Evolutionary conservation across 1,284 basidiomycete genomes (phyloP).

Genomic region (Baeospora myosura): DNA sequence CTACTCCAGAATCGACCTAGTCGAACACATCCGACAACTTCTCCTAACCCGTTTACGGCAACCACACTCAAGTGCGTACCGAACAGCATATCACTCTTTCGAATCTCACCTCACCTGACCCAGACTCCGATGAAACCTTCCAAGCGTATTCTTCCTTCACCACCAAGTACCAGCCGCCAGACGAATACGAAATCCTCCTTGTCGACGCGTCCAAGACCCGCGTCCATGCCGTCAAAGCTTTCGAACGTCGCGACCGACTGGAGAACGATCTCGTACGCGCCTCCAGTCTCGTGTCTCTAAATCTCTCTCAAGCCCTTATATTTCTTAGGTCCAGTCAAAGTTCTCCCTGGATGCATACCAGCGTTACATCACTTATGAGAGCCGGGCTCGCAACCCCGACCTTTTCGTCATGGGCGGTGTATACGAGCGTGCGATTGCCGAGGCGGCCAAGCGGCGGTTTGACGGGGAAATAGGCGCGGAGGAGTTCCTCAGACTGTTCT

Average conservation of each 20-base stretch:
- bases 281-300: too few relatives aligned
- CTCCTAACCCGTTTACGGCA: conserved; percentile 55
- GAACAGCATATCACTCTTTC: conserved; percentile 1
- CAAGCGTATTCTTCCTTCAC: conserved; percentile 84
- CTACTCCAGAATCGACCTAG: conserved; percentile 27
- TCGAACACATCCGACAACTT: conserved; percentile 41
- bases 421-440: conserved; percentile 74
- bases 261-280: conserved; percentile 58
- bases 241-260: conserved; percentile 51
- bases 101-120: conserved; percentile 1
- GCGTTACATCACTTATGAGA: conserved; percentile 59
- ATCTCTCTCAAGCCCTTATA: conserved; percentile 3
- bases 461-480: conserved; percentile 47
- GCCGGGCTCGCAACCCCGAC: conserved; percentile 59
- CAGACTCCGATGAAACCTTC: conserved; percentile 71
- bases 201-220: conserved; percentile 70
- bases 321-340: conserved; percentile 32
- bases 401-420: conserved; percentile 50
- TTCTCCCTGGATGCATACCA: conserved; percentile 55
- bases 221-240: conserved; percentile 50
- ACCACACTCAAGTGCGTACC: conserved; percentile 56
- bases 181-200: conserved; percentile 71
- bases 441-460: conserved; percentile 54
- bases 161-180: conserved; percentile 63
- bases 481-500: conserved; percentile 51